phyloP scores from a whole-genome alignment of 1,139 yeast genomes.

The Debaryomyces udenii region DNA sequence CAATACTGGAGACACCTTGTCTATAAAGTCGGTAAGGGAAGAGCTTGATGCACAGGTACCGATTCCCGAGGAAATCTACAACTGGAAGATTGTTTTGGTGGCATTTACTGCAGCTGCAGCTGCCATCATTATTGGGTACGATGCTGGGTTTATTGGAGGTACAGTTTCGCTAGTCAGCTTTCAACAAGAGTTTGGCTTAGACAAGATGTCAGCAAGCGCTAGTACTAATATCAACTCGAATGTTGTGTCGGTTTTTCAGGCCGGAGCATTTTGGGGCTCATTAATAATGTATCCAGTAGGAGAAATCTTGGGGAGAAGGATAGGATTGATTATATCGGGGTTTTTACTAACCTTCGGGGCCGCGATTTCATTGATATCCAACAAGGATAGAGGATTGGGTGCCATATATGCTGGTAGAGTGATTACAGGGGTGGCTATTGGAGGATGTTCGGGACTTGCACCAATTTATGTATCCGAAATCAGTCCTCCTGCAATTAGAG shows the following conservation, averaged over 20 bases:
- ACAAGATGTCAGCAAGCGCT: slow-evolving; percentile 19
- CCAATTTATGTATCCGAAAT: slow-evolving; percentile 38
- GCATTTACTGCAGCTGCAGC: slow-evolving; percentile 34
- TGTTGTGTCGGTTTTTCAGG: slow-evolving; percentile 40
- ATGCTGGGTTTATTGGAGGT: slow-evolving; percentile 40
- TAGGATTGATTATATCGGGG: slow-evolving; percentile 32
- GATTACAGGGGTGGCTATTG: slow-evolving; percentile 38
- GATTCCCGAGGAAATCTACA: slow-evolving; percentile 28
- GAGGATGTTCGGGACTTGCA: slow-evolving; percentile 37
- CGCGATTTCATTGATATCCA: slow-evolving; percentile 33
- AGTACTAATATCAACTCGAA: slow-evolving; percentile 25
- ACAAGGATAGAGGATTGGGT: slow-evolving; percentile 28
- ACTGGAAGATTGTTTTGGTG: slow-evolving; percentile 22
- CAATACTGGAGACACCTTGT: slow-evolving; percentile 18
- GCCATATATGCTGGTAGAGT: slow-evolving; percentile 42
- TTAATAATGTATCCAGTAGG: slow-evolving; percentile 33
- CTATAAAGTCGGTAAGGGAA: slow-evolving; percentile 17
- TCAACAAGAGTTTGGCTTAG: slow-evolving; percentile 30
- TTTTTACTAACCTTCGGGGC: slow-evolving; percentile 48
- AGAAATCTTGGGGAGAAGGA: slow-evolving; percentile 29
- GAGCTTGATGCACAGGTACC: slow-evolving; percentile 12
- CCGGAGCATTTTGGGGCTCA: slow-evolving; percentile 39
- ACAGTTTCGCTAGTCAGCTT: slow-evolving; percentile 33
- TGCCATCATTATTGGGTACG: slow-evolving; percentile 39
- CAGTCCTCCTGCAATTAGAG: slow-evolving; percentile 34